Base-by-base conservation (phyloP, 495 filamentous ascomycete species). In the Penicillium paxilli region DNA sequence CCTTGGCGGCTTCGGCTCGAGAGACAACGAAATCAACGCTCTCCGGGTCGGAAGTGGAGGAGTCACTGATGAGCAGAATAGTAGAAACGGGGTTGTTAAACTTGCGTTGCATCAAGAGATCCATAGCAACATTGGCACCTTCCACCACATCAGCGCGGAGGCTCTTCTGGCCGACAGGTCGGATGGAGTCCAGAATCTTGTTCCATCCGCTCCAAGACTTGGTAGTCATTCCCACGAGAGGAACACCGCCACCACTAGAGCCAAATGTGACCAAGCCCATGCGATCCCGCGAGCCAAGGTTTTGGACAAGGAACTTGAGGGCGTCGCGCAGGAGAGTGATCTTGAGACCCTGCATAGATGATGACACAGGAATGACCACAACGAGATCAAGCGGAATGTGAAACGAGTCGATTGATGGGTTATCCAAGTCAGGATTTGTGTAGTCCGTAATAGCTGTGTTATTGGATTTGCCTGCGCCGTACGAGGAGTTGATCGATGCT, bases 241-340 rank as follows among this genome's bases (percentile, higher is more conserved):
- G 91, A 20, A 96, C 92, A 7, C 93, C 94, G 2, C 93, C 93
- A 49, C 87, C 89, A 52, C 92, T 95, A 0, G 94, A 97, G 14
- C 94, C 94, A 72, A 99, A 99, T 1, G 95, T 98, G 23, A 99
- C 95, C 47, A 99, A 69, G 7, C 94, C 94, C 93, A 99, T 96
- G 22, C 94, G 87, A 61, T 99, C 94, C 24, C 90, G 83, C 47
- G 96, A 90, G 7, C 94, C 94, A n/a, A 99, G 86, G 47, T 87
- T 90, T 49, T 87, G 80, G 7, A 98, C 92, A 55, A 99, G 87
- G 69, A 97, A 99, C 44, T 89, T 91, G 26, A 99, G 82, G 5
- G 92, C 84, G 69, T 98, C 94, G n/a, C 92, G 87, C 7, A 99
- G 82, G 0, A 99, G 81, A 44, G 89, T 96, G 59, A 99, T 97